Base-by-base conservation (phyloP, 2,329 filamentous ascomycete genomes). In the Daldinia eschscholtzii region DNA sequence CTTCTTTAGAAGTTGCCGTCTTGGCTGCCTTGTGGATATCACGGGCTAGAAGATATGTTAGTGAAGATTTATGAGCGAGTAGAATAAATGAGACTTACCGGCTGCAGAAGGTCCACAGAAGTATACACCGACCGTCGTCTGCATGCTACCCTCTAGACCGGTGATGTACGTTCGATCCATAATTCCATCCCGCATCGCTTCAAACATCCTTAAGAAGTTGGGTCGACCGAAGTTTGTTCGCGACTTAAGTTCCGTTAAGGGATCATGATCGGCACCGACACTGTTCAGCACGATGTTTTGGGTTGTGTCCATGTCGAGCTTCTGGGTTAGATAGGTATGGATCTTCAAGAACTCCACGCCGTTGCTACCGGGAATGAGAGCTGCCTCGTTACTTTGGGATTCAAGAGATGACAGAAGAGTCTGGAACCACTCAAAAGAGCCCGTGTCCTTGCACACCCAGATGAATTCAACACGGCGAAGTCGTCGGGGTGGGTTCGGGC, bases 371-470 rank as follows among this genome's bases (percentile, higher is more conserved):
- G 89, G 88, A 48, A 91, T 84, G 59, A 87, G 88, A 46, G 91
- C 89, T 4, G 89, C 89, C 75, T 90, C 87, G 66, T 88, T 86
- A 57, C 92, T 94, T 79, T 99, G 96, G 39, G 90, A 86, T 81
- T 99, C 96, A 23, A 99, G 91, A 0, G 93, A 97, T 0, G 92
- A 93, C 15, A 99, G 88, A 0, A 99, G 89, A 1, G 92, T 94
- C 80, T 99, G 96, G 85, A 99, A 98, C 96, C 96, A 99, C 82
- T 98, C 96, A 77, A 99, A 99, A 0, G 94, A 97, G 37, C 89
- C 92, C 0, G 94, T 97, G 77, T 98, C 94, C 80, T 93, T 96
- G 87, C 95, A 98, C 58, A 98, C 91, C 96, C 96, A 99, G 84
- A 99, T 97, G 82, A 99, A 99, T 80, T 99, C 96, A 35, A 99